Base-by-base conservation (phyloP, 1,139 yeast species). In the Suhomyces bokatorum region DNA sequence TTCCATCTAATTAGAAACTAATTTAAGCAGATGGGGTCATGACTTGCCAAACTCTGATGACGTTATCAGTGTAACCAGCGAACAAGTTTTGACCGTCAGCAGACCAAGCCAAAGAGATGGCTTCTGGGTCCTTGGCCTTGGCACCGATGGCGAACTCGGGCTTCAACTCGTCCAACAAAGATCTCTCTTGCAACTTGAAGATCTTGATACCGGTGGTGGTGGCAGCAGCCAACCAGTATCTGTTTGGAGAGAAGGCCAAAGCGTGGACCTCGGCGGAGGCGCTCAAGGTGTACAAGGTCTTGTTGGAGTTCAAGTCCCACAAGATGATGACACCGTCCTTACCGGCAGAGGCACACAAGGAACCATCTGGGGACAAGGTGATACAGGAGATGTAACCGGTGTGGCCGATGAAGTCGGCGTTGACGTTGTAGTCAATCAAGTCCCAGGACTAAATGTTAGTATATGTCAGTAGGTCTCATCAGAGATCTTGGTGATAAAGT, bases 191-290 rank as follows among this genome's bases (percentile, higher is more conserved):
- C 75, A 93, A 86, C 85, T 91, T 90, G 89, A 85, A 93, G 83
- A 95, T 87, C 90, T 90, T 91, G 81, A 95, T 89, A 70, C 97
- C 95, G 62, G 97, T 79, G 61, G 97, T 81, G 66, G 99, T 93
- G 70, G 99, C 99, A 79, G 98, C 99, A 74, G 97, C 95, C 76
- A 95, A 88, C 99, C 99, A 93, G 95, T 89, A 95, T 87, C 99
- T 91, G 96, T 89, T 88, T 79, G 99, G 99, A 74, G 99, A 91
- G 96, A 93, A 95, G 67, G 97, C 96, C 73, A 93, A 85, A 72
- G 97, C 95, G 78, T 88, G 89, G 65, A 95, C 93, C 83, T 93
- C 99, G 70, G 93, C 95, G 74, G 95, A 89, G 63, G 97, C 95
- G 67, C 82, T 81, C 75, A 93, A 85, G 69, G 97, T 86, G 96